Evolutionary conservation across 768 basidiomycete genomes (phyloP).

Genomic region (Daedalea quercina): DNA sequence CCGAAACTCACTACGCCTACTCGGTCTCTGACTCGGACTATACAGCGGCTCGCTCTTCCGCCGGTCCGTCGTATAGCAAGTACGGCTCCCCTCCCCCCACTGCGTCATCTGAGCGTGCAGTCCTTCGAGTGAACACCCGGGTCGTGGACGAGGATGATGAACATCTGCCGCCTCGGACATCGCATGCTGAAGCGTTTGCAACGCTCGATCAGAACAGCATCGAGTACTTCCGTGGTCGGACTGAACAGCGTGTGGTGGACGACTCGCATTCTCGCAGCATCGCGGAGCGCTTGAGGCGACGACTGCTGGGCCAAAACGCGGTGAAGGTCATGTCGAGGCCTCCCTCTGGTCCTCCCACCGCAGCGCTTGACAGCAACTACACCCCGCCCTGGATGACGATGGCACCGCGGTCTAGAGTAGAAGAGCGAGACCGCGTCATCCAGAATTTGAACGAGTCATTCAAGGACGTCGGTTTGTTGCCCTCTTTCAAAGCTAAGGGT

Average conservation of each 20-base stretch:
- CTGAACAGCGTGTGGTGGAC: slow-evolving; percentile 13
- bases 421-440: slow-evolving; percentile 62
- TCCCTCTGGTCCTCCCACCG: slow-evolving; percentile 10
- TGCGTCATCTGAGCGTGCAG: neutral
- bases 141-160: slow-evolving; percentile 18
- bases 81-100: slow-evolving; percentile 11
- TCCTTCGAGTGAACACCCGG: neutral
- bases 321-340: slow-evolving; percentile 11
- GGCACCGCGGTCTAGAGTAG: slow-evolving; percentile 56
- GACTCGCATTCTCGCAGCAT: slow-evolving; percentile 11
- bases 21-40: neutral
- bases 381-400: slow-evolving; percentile 60
- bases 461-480: slow-evolving; percentile 72
- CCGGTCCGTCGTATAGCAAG: slow-evolving; percentile 2
- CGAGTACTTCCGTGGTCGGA: slow-evolving; percentile 18
- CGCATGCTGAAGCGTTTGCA: slow-evolving; percentile 30
- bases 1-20: slow-evolving; percentile 4
- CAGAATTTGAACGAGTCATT: slow-evolving; percentile 64
- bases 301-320: slow-evolving; percentile 14
- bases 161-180: slow-evolving; percentile 20
- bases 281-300: slow-evolving; percentile 14
- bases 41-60: neutral
- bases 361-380: slow-evolving; percentile 23
- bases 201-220: slow-evolving; percentile 26
- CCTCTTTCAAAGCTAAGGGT: slow-evolving; percentile 31